Base-by-base conservation (phyloP, 2,329 filamentous ascomycete species). In the Botrytis sinoallii region DNA sequence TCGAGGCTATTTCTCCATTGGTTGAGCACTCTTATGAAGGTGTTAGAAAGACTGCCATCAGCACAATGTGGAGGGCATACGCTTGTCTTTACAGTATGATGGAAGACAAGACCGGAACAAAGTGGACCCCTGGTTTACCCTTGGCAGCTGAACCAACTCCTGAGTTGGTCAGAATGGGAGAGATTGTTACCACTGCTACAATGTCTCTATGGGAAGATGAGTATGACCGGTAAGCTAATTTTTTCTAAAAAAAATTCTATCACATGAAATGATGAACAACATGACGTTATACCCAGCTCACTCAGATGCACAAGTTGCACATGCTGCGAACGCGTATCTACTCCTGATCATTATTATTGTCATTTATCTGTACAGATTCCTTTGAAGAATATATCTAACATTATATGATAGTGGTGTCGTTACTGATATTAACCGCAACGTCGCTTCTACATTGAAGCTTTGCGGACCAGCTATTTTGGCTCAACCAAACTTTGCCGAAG, bases 241-340 rank as follows among this genome's bases (percentile, higher is more conserved):
- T 40, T 40, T 73, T 73, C 74, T n/a, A n/a, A n/a, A n/a, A n/a
- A n/a, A n/a, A n/a, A n/a, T n/a, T 76, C 72, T 67, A 73, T 59
- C 48, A 60, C 72, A 73, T 70, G 81, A 84, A 80, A 91, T 94
- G 94, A 98, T 98, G 94, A 97, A 85, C 87, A 89, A 86, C 84
- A 86, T 89, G 90, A 81, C 93, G 93, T 95, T 95, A 95, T 89
- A 95, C 95, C 94, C 95, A 98, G 95, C 95, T 98, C 95, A 98
- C 95, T 97, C 93, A 93, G 92, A 98, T 91, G 91, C 93, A 88
- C 85, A 85, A 88, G 85, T 85, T 90, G 92, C 90, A 90, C 85
- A 90, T 97, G 94, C 92, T 94, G 93, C 91, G 91, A 96, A 97
- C 85, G 86, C 94, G 92, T 89, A 85, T 87, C 84, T 83, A 83